Percentiles rank a stretch among this genome's conserved stretches.
Evolutionary conservation across 768 basidiomycete species (phyloP).

Genomic region (Boletus reticulatus): DNA sequence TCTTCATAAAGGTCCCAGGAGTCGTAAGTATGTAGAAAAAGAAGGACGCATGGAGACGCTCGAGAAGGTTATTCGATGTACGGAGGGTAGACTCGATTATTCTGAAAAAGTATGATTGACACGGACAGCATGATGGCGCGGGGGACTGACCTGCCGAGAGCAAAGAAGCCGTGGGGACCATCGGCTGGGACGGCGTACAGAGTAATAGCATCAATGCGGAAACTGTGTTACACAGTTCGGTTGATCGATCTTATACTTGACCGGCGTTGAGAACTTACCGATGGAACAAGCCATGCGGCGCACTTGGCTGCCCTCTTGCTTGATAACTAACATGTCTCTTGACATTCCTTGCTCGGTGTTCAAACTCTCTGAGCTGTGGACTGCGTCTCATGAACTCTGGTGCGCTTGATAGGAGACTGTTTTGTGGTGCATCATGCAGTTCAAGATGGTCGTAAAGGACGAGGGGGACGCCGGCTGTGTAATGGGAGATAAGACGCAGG

Average conservation of each 20-base stretch:
- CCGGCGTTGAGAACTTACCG: constrained; percentile 47
- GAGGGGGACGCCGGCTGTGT: constrained; percentile 74
- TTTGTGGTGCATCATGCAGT: constrained; percentile 37
- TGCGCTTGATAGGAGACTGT: constrained; percentile 41
- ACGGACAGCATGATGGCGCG: not conserved
- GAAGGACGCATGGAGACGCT: constrained; percentile 95
- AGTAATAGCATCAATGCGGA: constrained; percentile 92
- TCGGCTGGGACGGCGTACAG: constrained; percentile 82
- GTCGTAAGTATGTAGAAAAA: constrained; percentile 81
- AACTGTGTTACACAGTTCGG: constrained; percentile 45
- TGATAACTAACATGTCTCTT: constrained; percentile 70
- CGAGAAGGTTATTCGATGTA: constrained; percentile 90
- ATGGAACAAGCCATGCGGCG: constrained; percentile 88
- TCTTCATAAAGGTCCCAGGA: constrained; percentile 74
- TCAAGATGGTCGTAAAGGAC: constrained; percentile 79
- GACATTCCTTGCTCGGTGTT: constrained; percentile 63
- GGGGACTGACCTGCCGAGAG: constrained; percentile 73
- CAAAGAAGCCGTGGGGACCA: constrained; percentile 95
- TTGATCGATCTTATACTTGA: not conserved
- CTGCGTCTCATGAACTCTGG: constrained; percentile 43
- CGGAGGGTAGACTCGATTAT: constrained; percentile 85
- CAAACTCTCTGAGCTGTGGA: constrained; percentile 48
- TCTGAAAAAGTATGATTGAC: constrained; percentile 36
- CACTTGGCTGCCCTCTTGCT: constrained; percentile 77
- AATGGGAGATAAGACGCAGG: constrained; percentile 65